Conservation (phyloP, 257 asterid species). For the Cordia subcordata region DNA sequence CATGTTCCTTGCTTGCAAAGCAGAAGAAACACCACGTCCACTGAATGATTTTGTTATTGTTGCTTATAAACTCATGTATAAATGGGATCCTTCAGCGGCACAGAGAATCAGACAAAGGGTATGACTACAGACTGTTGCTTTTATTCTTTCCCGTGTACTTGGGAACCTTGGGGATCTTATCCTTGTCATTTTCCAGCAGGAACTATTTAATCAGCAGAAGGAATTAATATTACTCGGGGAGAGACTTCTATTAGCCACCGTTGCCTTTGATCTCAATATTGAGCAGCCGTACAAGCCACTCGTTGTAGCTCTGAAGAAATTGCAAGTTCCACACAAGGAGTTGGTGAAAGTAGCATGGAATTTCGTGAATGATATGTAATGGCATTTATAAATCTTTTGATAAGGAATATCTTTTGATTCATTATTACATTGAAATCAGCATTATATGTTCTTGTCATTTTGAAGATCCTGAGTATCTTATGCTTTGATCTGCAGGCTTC, state of each 20-base stretch:
- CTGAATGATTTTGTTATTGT: conserved; percentile 38
- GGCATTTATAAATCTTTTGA: neutral
- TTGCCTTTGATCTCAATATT: conserved; percentile 56
- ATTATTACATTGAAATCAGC: neutral
- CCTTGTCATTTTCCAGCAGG: conserved; percentile 28
- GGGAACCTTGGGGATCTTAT: conserved; percentile 3
- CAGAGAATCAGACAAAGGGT: conserved; percentile 51
- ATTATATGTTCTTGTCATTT: conserved; percentile 1
- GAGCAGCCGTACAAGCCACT: conserved; percentile 63
- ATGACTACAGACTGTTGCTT: conserved; percentile 9
- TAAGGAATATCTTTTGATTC: neutral
- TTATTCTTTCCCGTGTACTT: neutral
- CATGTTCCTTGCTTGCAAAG: conserved; percentile 63
- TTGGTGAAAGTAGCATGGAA: conserved; percentile 57
- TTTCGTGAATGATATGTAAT: conserved; percentile 62
- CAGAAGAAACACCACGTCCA: conserved; percentile 61
- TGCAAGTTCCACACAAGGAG: conserved; percentile 41
- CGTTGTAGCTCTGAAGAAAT: conserved; percentile 43
- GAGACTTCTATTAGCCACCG: conserved; percentile 44
- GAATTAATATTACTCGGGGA: conserved; percentile 40
- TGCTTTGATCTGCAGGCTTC: conserved; percentile 34
- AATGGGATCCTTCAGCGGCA: conserved; percentile 57
- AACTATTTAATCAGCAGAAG: conserved; percentile 48
- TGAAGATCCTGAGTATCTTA: conserved; percentile 5
- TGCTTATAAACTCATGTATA: conserved; percentile 41